These are phyloP conservation scores for Eremochloa ophiuroides DNA, from an alignment of 176 grass and related monocot genomes.

Conservation along the genomic window DNA sequence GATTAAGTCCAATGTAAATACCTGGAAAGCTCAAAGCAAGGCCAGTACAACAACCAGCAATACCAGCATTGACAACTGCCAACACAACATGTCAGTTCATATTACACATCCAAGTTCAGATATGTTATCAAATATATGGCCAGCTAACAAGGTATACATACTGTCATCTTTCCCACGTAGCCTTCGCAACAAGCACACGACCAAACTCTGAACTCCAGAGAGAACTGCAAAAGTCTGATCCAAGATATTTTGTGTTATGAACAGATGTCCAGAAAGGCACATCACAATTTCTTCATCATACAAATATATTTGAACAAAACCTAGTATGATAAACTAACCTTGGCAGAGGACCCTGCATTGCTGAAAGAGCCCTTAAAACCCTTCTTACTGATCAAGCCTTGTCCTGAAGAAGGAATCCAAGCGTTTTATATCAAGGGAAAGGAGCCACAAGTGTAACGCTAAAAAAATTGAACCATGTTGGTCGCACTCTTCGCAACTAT, in stretches of 20 bases:
- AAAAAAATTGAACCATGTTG: not conserved
- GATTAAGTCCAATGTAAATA: not conserved
- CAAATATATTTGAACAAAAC: not conserved
- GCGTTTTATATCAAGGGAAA: not conserved
- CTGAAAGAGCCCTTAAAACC: slow-evolving; percentile 82
- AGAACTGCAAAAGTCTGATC: slow-evolving; percentile 90
- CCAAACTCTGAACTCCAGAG: slow-evolving; percentile 89
- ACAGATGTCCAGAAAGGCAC: not conserved
- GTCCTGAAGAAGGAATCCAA: slow-evolving; percentile 40
- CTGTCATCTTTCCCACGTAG: slow-evolving; percentile 95
- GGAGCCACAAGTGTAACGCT: not conserved
- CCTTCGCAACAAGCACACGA: slow-evolving; percentile 78
- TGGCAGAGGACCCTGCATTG: slow-evolving; percentile 81
- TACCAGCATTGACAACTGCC: slow-evolving; percentile 75
- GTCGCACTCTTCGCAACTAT: not conserved
- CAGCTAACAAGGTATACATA: slow-evolving; percentile 21
- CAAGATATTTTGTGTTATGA: slow-evolving; percentile 20
- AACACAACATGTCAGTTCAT: slow-evolving; percentile 34
- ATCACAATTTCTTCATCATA: not conserved
- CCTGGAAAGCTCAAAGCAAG: slow-evolving; percentile 78
- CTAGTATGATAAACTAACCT: slow-evolving; percentile 49
- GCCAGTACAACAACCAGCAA: slow-evolving; percentile 92
- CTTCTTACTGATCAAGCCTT: slow-evolving; percentile 84
- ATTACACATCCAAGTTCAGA: not conserved
- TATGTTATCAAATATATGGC: not conserved